These are phyloP conservation scores for Neonectria hederae DNA, from an alignment of 2,329 filamentous ascomycete genomes.

Conservation along the genomic window DNA sequence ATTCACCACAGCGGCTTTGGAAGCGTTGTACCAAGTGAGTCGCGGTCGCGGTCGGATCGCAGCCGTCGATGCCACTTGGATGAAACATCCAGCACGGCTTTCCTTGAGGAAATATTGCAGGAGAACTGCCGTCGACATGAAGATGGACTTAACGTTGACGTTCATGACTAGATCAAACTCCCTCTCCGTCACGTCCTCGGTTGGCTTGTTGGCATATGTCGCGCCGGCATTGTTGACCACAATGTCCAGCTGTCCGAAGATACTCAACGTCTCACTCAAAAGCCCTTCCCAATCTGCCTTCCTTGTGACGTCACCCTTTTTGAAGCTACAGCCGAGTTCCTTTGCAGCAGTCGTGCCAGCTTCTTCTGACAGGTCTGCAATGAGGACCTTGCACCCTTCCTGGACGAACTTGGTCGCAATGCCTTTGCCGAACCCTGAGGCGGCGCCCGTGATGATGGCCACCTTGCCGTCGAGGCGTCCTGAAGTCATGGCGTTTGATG, in stretches of 20 bases:
- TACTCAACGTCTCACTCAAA: constrained; percentile 55
- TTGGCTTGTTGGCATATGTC: constrained; percentile 69
- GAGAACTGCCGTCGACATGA: constrained; percentile 66
- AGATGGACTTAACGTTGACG: constrained; percentile 76
- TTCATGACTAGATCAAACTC: constrained; percentile 74
- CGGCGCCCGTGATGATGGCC: constrained; percentile 62
- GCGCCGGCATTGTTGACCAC: constrained; percentile 71
- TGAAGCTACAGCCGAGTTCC: constrained; percentile 56
- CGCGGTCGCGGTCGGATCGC: constrained; percentile 67
- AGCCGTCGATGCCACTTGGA: constrained; percentile 74
- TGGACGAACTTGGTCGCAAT: constrained; percentile 67
- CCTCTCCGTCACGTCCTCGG: constrained; percentile 68
- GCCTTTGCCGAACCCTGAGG: constrained; percentile 70
- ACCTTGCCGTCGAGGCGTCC: constrained; percentile 53
- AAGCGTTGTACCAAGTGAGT: constrained; percentile 76
- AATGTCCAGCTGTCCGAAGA: constrained; percentile 63
- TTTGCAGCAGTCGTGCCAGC: constrained; percentile 59
- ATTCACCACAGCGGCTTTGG: constrained; percentile 72
- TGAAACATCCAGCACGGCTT: constrained; percentile 66
- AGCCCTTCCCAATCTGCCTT: constrained; percentile 62
- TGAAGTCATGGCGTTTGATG: constrained; percentile 28
- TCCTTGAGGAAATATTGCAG: constrained; percentile 68
- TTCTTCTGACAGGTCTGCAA: constrained; percentile 67
- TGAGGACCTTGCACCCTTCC: constrained; percentile 69
- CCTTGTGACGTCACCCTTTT: constrained; percentile 60